Evolutionary conservation across 208 protist species (phyloP).

Genomic region (Plasmodiophora brassicae): DNA sequence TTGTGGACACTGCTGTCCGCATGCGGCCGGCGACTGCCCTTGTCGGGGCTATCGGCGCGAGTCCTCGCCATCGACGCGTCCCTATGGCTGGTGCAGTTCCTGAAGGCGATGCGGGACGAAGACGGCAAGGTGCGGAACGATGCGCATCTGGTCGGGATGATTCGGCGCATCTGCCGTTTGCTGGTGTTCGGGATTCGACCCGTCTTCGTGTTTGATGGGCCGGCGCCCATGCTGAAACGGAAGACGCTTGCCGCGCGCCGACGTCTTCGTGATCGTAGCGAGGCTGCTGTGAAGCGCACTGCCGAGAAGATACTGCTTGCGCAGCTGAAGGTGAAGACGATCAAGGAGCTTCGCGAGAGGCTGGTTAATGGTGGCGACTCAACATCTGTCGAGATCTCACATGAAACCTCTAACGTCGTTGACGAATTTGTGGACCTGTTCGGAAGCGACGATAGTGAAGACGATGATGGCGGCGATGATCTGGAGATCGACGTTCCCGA

Average conservation of each 20-base stretch:
- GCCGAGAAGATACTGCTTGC: conserved; percentile 47
- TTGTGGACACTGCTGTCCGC: conserved; percentile 55
- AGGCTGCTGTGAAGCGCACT: neutral
- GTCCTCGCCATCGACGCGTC: conserved; percentile 57
- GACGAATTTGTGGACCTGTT: conserved; percentile 30
- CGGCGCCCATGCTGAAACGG: conserved; percentile 54
- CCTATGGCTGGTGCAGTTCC: conserved; percentile 62
- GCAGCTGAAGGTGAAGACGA: conserved; percentile 39
- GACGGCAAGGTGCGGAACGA: conserved; percentile 50
- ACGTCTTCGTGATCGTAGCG: conserved; percentile 33
- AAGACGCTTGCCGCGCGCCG: conserved; percentile 44
- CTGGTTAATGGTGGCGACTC: neutral
- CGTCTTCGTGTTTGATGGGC: conserved; percentile 64
- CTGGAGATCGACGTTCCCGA: neutral
- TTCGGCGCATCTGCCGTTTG: conserved; percentile 57
- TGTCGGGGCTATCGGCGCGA: conserved; percentile 42
- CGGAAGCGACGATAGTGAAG: conserved; percentile 17
- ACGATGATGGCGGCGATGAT: neutral
- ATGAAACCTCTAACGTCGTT: neutral
- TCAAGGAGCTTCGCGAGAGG: neutral
- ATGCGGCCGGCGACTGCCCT: conserved; percentile 15
- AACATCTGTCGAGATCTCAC: neutral
- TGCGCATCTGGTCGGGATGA: conserved; percentile 54
- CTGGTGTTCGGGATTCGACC: conserved; percentile 55
- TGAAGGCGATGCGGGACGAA: conserved; percentile 59